Base-by-base conservation (phyloP, 805 yeast species). In the Kluyveromyces siamensis region DNA sequence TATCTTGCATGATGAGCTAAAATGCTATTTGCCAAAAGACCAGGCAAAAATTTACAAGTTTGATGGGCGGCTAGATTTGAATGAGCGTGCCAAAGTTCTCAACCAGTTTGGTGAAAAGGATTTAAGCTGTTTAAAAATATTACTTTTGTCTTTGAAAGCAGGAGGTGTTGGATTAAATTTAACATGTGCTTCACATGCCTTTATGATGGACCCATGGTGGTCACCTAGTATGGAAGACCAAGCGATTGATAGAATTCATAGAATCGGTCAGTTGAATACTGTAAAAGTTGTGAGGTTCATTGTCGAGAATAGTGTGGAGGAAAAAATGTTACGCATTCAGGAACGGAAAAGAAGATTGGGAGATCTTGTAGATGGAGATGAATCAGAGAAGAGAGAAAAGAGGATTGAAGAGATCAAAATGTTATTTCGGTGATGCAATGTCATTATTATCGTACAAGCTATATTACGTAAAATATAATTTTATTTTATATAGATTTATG, bases 121-220 rank as follows among this genome's bases (percentile, higher is more conserved):
- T 42, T 60, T 67, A 2, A 55, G 48, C 10, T 55, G 54, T 27
- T 64, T 55, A 53, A 73, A 76, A 4, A 75, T 90, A 1, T 62
- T 90, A 10, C 68, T 90, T 19, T 62, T 90, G 17, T 84, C 95
- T 8, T 68, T 89, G 52, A 90, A 88, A 63, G 95, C 96, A 0
- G 97, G 97, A 21, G 97, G 97, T 8, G 96, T 89, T 11, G 97
- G 97, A 0, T 71, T 90, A 52, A 90, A 90, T 60, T 69, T 90
- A 51, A 90, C 96, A 0, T 79, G 83, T 45, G 96, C 97, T 0
- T 83, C 87, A 0, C 74, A 78, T 36, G 97, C 95, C 2, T 88
- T 81, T 56, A 74, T 90, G 77, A 84, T 91, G 87, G 97, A 90
- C 59, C 96, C 97, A 0, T 90, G 96, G 93, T 90, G 97, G 97